These are phyloP conservation scores for Dictyostelium firmibasis DNA, from an alignment of 78 protist species.

Conservation along the genomic window DNA sequence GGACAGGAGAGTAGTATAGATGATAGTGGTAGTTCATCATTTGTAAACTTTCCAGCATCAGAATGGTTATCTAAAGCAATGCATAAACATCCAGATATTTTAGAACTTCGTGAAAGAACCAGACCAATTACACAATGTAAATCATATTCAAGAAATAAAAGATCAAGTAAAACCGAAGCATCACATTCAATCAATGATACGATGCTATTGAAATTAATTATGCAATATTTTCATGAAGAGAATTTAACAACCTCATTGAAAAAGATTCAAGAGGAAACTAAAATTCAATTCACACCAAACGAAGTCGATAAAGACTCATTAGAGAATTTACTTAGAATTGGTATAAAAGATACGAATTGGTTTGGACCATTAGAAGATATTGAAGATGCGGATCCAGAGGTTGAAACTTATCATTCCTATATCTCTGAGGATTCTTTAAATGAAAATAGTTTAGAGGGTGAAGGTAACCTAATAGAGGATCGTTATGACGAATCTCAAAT, in stretches of 20 bases:
- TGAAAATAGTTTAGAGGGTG: neutral
- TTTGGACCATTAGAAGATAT: constrained; percentile 27
- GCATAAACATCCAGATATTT: constrained; percentile 79
- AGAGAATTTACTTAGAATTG: constrained; percentile 31
- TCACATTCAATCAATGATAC: constrained; percentile 50
- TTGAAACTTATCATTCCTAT: constrained; percentile 64
- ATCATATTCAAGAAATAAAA: constrained; percentile 61
- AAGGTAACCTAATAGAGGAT: constrained; percentile 29
- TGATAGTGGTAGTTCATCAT: constrained; percentile 18
- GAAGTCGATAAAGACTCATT: constrained; percentile 54
- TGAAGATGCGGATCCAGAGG: constrained; percentile 56
- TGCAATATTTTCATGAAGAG: constrained; percentile 80
- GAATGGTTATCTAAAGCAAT: constrained; percentile 77
- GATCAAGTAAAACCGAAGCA: constrained; percentile 67
- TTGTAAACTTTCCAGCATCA: constrained; percentile 37
- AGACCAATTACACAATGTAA: constrained; percentile 60
- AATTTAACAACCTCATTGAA: constrained; percentile 29
- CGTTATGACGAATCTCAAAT: constrained; percentile 38
- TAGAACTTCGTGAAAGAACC: constrained; percentile 73
- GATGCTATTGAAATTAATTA: constrained; percentile 45
- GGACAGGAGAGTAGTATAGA: neutral
- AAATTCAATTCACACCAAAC: constrained; percentile 32
- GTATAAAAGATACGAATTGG: constrained; percentile 58
- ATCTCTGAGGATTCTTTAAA: constrained; percentile 25
- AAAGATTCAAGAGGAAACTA: constrained; percentile 71